Base-by-base conservation (phyloP, 164 flowering plant genomes). In the Piper longum region DNA sequence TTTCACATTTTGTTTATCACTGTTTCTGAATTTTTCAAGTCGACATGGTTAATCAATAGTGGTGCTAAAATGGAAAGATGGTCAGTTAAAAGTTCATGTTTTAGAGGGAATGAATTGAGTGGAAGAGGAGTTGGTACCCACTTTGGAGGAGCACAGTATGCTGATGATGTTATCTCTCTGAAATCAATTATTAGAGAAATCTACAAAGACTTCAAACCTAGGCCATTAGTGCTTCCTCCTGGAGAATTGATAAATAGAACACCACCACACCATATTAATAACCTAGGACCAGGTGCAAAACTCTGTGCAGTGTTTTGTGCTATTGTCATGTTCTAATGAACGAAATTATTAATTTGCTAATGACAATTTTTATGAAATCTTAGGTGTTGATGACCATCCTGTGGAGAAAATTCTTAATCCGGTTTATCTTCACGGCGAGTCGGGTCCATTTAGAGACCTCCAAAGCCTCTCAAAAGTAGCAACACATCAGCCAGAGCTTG, bases 401-500 rank as follows among this genome's bases (percentile, higher is more conserved):
- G 62, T 85, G 19, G 91, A 83, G 5, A 88, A 79, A 73, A 92
- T 92, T 67, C 88, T 92, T 4, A 70, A 89, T 70, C 96, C 98
- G n/a, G 66, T 75, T 16, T 76, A 78, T 76, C 96, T 86, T 57
- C 83, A 89, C 66, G 78, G 82, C 18, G 87, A 66, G 74, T 81
- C 79, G 1, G 55, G 62, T 12, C 73, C 82, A 12, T 86, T 89
- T 63, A 74, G 73, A 9, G 57, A 57, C 58, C 85, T 92, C 56
- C 74, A 76, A 43, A 71, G 54, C 56, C 69, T 61, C 69, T 92
- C 40, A 79, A 67, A 63, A 80, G 43, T 19, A 64, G 88, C 14
- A 58, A 66, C 61, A 73, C 86, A 58, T 63, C 82, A 17, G 82
- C 86, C 41, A 71, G 57, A 41, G 89, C 98, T 41, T 92, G 98